A percentile compares a stretch with the other conserved stretches of the same genome.
Conservation (phyloP, 1,284 basidiomycete genomes). For the Ceratobasidium papillatum region DNA sequence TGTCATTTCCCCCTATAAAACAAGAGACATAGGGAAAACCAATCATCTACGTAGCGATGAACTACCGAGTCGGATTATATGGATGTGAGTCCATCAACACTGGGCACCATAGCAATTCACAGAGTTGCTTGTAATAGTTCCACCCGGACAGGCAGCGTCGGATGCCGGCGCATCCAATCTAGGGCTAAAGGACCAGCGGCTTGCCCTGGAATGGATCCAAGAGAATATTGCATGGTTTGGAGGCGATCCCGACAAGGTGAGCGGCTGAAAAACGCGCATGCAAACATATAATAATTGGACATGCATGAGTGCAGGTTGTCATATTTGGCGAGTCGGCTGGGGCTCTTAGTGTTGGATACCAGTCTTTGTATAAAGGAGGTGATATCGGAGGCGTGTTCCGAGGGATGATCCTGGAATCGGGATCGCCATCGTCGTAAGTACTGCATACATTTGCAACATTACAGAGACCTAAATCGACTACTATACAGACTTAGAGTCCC, state of each 20-base stretch:
- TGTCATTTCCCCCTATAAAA: not conserved
- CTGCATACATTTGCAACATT: too few relatives aligned
- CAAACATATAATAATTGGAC: not conserved
- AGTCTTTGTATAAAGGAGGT: slow-evolving; percentile 45
- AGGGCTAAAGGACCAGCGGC: slow-evolving; percentile 55
- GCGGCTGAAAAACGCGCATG: not conserved
- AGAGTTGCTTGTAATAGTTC: slow-evolving; percentile 46
- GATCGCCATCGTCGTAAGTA: slow-evolving; percentile 35
- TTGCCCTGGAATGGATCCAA: slow-evolving; percentile 59
- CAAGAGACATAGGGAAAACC: slow-evolving; percentile 42
- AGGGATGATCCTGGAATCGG: slow-evolving; percentile 42
- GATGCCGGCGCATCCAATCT: slow-evolving; percentile 47
- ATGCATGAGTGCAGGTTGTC: slow-evolving; percentile 37
- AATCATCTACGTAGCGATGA: slow-evolving; percentile 50
- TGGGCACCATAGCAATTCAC: not conserved
- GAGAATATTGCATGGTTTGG: slow-evolving; percentile 57
- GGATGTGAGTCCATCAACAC: slow-evolving; percentile 41
- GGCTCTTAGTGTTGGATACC: slow-evolving; percentile 43
- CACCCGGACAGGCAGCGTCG: slow-evolving; percentile 47
- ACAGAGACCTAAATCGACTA: too few relatives aligned
- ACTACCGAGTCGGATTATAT: slow-evolving; percentile 47
- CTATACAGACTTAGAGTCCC: not conserved
- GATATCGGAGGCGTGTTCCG: slow-evolving; percentile 35
- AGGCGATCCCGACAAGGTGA: slow-evolving; percentile 54
- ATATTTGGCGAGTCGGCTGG: slow-evolving; percentile 50